Evolutionary conservation across 2,329 filamentous ascomycete species (phyloP), one percentile per base, ranked within the genome.

Genomic region (Raffaelea arxii): DNA sequence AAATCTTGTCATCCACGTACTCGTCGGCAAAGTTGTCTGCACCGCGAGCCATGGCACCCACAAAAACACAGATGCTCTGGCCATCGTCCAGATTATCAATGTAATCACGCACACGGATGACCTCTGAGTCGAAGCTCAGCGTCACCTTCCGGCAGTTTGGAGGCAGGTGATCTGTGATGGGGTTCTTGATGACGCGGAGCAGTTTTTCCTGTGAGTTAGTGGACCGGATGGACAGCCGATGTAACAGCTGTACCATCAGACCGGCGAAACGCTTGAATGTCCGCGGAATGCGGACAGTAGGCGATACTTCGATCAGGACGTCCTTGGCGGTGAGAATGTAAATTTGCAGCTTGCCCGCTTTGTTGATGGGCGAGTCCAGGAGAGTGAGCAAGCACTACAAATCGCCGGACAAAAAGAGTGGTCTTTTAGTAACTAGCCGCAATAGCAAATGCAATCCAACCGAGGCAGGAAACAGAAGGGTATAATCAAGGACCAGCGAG

Each of bases 251-350:
- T 46, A 98, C 92, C 92, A 98, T 98, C 51, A 98, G 73, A 69
- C 92, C 92, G 40, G 92, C 92, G 59, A 98, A 98, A 36, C 92
- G 89, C 76, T 98, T 98, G 69, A 98, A 98, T 1, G 92, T 98
- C 66, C 92, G 83, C 43, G 92, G 92, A 55, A 98, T 97, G 60
- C 92, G 88, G 49, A 98, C 92, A 9, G 89, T 90, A n/a, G 92
- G 92, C 60, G 89, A 96, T 55, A 98, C 91, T 69, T 97, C 89
- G 59, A 98, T 98, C 57, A 98, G 74, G 30, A 97, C 91, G 44
- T 92, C 91, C 69, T 95, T 96, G 55, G 91, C 89, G 5, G 92
- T 97, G 66, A 95, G 90, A 54, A 98, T 97, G 71, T 94, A 98
- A 61, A 98, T 97, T 68, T 98, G 92, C 35, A 98, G 82, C 67